Conservation (phyloP, 2,329 filamentous ascomycete genomes). For the Colletotrichum sp. region DNA sequence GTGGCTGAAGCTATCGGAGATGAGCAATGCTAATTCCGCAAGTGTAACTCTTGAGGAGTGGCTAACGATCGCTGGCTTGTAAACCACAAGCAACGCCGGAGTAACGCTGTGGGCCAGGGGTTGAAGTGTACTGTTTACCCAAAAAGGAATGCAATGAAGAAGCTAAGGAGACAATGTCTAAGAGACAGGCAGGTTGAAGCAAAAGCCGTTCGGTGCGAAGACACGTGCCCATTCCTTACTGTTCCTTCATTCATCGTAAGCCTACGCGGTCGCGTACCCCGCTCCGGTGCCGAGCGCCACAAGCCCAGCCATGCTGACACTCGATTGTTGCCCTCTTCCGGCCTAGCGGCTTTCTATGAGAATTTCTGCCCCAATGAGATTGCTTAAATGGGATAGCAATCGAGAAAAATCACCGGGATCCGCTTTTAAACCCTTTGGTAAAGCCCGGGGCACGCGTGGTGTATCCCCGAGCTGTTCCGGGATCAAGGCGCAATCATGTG, state of each 20-base stretch:
- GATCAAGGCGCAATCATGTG: background rate
- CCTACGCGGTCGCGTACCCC: background rate
- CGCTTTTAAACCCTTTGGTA: background rate
- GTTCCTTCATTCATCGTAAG: background rate
- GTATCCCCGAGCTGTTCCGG: background rate
- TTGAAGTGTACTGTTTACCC: background rate
- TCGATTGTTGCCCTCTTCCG: conserved; percentile 12
- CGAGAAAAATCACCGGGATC: background rate
- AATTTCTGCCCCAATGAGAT: background rate
- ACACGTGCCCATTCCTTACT: background rate
- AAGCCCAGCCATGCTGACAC: background rate
- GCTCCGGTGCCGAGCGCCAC: background rate
- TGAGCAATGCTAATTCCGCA: background rate
- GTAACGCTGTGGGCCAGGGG: too few relatives aligned
- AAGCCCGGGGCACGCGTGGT: background rate
- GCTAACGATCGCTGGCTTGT: background rate
- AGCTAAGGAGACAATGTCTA: background rate
- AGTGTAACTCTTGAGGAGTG: background rate
- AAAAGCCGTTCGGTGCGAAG: background rate
- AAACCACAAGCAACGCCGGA: background rate
- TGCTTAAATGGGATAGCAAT: background rate
- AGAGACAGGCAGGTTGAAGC: background rate
- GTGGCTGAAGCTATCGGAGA: background rate
- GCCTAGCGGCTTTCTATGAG: background rate
- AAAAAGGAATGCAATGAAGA: background rate